phyloP scores from a whole-genome alignment of 2,329 filamentous ascomycete genomes.

The Thielaviopsis ethacetica region DNA sequence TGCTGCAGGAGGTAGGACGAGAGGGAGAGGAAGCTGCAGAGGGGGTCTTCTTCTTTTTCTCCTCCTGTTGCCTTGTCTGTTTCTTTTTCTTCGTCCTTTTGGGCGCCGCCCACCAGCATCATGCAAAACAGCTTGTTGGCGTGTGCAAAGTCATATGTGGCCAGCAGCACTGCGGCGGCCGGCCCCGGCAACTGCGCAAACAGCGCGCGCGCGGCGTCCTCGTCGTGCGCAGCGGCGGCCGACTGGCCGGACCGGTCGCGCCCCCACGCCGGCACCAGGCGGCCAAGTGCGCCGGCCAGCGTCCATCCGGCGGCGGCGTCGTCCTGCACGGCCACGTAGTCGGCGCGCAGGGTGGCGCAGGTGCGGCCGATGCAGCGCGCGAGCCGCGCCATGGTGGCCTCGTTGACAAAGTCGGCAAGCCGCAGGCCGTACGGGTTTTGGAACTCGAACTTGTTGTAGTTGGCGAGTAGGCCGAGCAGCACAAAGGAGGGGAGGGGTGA shows the following conservation, averaged over 20 bases:
- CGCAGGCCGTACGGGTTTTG: slow-evolving; percentile 91
- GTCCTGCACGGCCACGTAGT: slow-evolving; percentile 75
- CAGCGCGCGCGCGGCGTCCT: slow-evolving; percentile 66
- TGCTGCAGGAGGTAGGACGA: slow-evolving; percentile 90
- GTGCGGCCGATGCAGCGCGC: slow-evolving; percentile 59
- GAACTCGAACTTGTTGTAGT: slow-evolving; percentile 99
- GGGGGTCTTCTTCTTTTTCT: slow-evolving; percentile 40
- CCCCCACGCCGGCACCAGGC: slow-evolving; percentile 61
- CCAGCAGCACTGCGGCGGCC: slow-evolving; percentile 56
- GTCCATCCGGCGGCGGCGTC: slow-evolving; percentile 86
- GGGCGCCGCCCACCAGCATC: slow-evolving; percentile 49
- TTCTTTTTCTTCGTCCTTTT: no score
- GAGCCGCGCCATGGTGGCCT: slow-evolving; percentile 68
- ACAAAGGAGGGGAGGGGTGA: slow-evolving; percentile 57
- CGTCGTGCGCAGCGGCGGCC: no score
- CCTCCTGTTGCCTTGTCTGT: background rate
- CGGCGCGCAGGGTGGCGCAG: slow-evolving; percentile 49
- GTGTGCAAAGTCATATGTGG: slow-evolving; percentile 83
- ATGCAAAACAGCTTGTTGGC: slow-evolving; percentile 92
- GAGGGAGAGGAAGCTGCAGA: slow-evolving; percentile 70
- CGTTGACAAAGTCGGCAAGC: slow-evolving; percentile 90
- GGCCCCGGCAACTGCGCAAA: slow-evolving; percentile 58
- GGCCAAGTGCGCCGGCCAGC: slow-evolving; percentile 60
- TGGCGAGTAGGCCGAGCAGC: slow-evolving; percentile 72
- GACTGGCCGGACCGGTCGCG: slow-evolving; percentile 34